Percentiles rank a stretch among this genome's conserved stretches.
Conservation (phyloP, 352 stramenopile genomes). For the Globisporangium megalacanthum region DNA sequence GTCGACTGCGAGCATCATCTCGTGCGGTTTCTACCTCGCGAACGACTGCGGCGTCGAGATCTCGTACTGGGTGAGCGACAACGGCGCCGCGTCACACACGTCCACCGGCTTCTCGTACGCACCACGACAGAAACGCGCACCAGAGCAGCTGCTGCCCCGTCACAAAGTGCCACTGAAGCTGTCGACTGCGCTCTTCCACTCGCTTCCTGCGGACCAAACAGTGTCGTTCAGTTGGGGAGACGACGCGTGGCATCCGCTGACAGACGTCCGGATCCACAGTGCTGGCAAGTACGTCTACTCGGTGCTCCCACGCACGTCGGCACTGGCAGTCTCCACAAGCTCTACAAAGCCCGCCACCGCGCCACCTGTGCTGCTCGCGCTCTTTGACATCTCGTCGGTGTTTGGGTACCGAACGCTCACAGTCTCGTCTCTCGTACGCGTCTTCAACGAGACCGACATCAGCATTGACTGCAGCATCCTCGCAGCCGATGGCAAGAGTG, state of each 20-base stretch:
- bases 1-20: constrained; percentile 61
- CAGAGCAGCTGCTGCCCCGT: constrained; percentile 38
- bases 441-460: constrained; percentile 73
- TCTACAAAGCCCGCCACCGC: not conserved
- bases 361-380: constrained; percentile 36
- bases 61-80: constrained; percentile 60
- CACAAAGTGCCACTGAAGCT: constrained; percentile 68
- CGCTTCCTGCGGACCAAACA: constrained; percentile 62
- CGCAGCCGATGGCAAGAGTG: constrained; percentile 44
- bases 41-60: constrained; percentile 64
- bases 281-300: constrained; percentile 77
- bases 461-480: constrained; percentile 55
- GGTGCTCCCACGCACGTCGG: constrained; percentile 26
- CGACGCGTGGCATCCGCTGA: constrained; percentile 65
- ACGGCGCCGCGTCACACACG: constrained; percentile 25
- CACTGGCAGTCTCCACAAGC: not conserved
- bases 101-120: constrained; percentile 59
- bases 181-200: constrained; percentile 60
- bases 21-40: constrained; percentile 72
- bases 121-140: constrained; percentile 29
- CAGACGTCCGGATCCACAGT: constrained; percentile 70
- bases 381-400: constrained; percentile 71
- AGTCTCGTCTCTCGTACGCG: constrained; percentile 66
- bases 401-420: constrained; percentile 73
- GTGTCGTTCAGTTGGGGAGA: constrained; percentile 73